Evolutionary conservation across 83 land plant genomes (phyloP), one percentile per base, ranked within the genome.

Genomic region (Diphasiastrum complanatum): DNA sequence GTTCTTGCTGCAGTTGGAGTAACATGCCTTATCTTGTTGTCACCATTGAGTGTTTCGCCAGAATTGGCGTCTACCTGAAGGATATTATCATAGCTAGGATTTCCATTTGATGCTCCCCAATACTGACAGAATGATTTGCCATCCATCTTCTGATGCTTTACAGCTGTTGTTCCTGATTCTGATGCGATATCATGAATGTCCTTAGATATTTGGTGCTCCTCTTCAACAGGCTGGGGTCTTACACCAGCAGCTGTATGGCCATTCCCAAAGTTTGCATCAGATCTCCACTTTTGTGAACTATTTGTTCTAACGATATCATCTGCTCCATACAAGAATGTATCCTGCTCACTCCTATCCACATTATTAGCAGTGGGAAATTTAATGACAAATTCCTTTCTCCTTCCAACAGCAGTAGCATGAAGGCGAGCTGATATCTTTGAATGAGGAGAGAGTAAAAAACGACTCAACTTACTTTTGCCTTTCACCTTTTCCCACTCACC

Each of bases 401-500:
- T 51, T 23, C 68, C 29, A 6, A 56, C 68, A 31, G 60, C 59
- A 33, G 43, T 32, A 25, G 60, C 30, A n/a, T 40, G 40, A 20
- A 59, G 68, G 37, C 47, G 52, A 12, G 4, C 52, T 24, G 68
- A 65, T 36, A 56, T 28, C 61, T 52, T 65, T 0, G 47, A 27
- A 35, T 56, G 47, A 2, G 59, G 60, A 33, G 68, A 35, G 37
- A 56, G 61, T 12, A 46, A 20, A 31, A 16, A 33, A 4, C 70
- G 66, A 45, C 47, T 57, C 66, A 60, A 45, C 43, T 58, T 67
- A 43, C 63, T 57, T 58, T 57, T 67, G 19, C 19, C 30, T 12
- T 67, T 67, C 66, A 67, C 70, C 50, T 43, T 67, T 46, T 67
- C 70, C 70, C 70, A 67, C 46, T 67, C 70, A 8, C 63, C 63